Conservation (phyloP, 164 flowering plant genomes). For the Tinospora cordifolia region DNA sequence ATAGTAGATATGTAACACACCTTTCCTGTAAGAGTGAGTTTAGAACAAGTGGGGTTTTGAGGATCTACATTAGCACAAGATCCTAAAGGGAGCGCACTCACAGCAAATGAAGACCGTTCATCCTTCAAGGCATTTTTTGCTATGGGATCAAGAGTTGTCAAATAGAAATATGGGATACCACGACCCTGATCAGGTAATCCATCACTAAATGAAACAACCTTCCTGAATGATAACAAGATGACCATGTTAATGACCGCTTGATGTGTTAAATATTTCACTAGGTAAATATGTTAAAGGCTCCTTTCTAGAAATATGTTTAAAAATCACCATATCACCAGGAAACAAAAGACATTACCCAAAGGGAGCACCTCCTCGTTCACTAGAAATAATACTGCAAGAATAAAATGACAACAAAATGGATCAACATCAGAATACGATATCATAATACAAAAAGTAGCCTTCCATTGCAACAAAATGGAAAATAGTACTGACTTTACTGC, state of each 20-base stretch:
- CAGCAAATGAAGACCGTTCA: constrained; percentile 62
- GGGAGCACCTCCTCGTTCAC: constrained; percentile 76
- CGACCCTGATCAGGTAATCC: constrained; percentile 63
- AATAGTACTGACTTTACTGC: not conserved
- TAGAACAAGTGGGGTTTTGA: constrained; percentile 83
- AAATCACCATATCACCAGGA: not conserved
- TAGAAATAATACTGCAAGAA: constrained; percentile 75
- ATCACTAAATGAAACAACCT: constrained; percentile 95
- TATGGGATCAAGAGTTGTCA: constrained; percentile 88
- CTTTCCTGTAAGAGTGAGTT: constrained; percentile 91
- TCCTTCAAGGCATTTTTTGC: constrained; percentile 75
- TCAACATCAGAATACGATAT: not conserved
- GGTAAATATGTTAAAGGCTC: not conserved
- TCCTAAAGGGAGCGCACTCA: constrained; percentile 77
- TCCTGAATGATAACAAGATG: constrained; percentile 43
- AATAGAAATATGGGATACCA: constrained; percentile 89
- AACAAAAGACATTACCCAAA: constrained; percentile 57
- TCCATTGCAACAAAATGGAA: not conserved
- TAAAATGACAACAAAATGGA: not conserved
- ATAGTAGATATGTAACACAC: constrained; percentile 24
- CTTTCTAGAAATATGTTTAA: not conserved
- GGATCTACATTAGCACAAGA: constrained; percentile 83
- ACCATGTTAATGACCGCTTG: constrained; percentile 1
- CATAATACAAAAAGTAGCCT: not conserved
- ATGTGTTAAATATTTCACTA: not conserved